Percentiles rank a stretch among this genome's conserved stretches.
Conservation (phyloP, 169 alveolate species). For the Plasmodium coatneyi region DNA sequence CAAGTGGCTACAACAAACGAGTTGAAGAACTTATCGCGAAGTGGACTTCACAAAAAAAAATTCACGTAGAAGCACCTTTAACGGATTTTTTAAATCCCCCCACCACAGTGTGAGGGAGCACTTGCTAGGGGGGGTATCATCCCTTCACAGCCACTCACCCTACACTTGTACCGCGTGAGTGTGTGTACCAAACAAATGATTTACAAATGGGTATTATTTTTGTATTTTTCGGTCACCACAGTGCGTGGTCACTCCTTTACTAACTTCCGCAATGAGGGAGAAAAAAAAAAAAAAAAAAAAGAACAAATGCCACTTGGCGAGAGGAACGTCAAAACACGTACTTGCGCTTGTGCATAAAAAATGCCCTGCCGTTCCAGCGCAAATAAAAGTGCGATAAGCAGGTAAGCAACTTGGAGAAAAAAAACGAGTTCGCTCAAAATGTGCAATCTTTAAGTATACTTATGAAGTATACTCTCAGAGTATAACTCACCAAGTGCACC, state of each 20-base stretch:
- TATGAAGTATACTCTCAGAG: background rate
- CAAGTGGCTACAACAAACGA: background rate
- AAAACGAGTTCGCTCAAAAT: background rate
- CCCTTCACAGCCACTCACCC: background rate
- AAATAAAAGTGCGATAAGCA: background rate
- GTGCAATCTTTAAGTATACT: background rate
- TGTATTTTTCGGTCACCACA: background rate
- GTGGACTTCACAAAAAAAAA: background rate
- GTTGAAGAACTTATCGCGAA: background rate
- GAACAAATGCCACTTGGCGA: background rate
- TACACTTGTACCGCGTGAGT: background rate
- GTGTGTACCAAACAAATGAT: background rate
- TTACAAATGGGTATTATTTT: background rate
- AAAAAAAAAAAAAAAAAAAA: conserved; percentile 13
- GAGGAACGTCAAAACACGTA: background rate
- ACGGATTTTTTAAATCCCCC: background rate
- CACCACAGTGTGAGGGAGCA: background rate
- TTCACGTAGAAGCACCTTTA: background rate
- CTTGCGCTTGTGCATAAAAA: background rate
- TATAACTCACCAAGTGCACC: background rate
- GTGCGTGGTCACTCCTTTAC: background rate
- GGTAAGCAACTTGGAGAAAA: background rate
- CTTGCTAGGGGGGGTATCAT: too few species aligned
- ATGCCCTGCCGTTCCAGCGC: background rate
- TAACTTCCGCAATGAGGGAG: background rate